Conservation (phyloP, 2,329 filamentous ascomycete species). For the Fusarium dimerum region DNA sequence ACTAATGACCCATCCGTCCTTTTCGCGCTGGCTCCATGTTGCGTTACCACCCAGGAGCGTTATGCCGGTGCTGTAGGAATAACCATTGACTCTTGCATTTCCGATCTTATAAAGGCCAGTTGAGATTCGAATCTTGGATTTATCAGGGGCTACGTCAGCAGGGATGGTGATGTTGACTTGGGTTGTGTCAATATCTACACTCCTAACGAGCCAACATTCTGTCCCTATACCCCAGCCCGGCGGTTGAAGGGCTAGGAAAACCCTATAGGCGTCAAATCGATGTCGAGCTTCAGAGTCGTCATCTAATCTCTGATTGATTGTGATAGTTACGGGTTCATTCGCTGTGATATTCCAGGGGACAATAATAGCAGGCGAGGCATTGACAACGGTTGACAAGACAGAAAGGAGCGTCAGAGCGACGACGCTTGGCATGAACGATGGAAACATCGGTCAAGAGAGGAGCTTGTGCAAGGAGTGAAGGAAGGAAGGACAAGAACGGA, state of each 20-base stretch:
- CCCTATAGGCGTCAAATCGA: constrained; percentile 19
- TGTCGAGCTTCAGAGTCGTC: constrained; percentile 13
- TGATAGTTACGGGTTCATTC: constrained; percentile 12
- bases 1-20: constrained; percentile 20
- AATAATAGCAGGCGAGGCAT: constrained; percentile 12
- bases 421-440: constrained; percentile 7
- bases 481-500: too few species aligned
- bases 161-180: constrained; percentile 27
- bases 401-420: constrained; percentile 18
- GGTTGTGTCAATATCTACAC: constrained; percentile 10
- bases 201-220: constrained; percentile 22
- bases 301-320: constrained; percentile 13
- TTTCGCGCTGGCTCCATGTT: constrained; percentile 24
- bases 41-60: constrained; percentile 19
- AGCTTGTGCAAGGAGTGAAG: too few species aligned
- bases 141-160: constrained; percentile 21
- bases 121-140: constrained; percentile 16
- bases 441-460: too few species aligned
- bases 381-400: constrained; percentile 2
- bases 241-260: constrained; percentile 20
- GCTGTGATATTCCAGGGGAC: constrained; percentile 25
- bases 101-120: constrained; percentile 16
- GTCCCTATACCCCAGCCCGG: constrained; percentile 25
- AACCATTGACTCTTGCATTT: constrained; percentile 13
- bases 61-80: constrained; percentile 16